Conservation (phyloP, 495 filamentous ascomycete species). For the Neurospora sp. region DNA sequence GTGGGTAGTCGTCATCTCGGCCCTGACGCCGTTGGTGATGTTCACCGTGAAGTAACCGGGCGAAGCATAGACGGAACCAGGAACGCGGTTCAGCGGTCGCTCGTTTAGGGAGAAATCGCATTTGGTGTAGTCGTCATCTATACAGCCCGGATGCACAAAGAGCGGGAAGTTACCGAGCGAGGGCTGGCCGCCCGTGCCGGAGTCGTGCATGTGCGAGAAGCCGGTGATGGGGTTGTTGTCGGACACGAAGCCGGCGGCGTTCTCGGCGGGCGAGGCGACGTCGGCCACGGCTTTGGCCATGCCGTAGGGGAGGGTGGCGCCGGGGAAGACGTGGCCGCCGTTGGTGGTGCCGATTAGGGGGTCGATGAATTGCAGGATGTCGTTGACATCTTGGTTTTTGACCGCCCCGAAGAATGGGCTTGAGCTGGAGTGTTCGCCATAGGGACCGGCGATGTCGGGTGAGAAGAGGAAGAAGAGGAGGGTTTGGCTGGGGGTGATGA, state of each 20-base stretch:
- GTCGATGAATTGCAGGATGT: constrained; percentile 36
- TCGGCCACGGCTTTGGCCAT: constrained; percentile 69
- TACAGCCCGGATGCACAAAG: constrained; percentile 57
- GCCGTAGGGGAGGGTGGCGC: constrained; percentile 56
- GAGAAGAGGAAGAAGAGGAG: constrained; percentile 18
- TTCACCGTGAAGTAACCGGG: constrained; percentile 62
- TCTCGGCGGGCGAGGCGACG: constrained; percentile 41
- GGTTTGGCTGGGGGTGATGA: constrained; percentile 6
- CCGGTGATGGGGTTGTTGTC: constrained; percentile 41
- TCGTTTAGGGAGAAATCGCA: constrained; percentile 48
- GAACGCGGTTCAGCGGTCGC: constrained; percentile 37
- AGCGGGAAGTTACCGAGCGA: constrained; percentile 70
- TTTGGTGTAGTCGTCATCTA: constrained; percentile 47
- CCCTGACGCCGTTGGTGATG: constrained; percentile 49
- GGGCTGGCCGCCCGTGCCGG: constrained; percentile 44
- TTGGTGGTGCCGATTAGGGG: constrained; percentile 53
- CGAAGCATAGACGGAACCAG: constrained; percentile 42
- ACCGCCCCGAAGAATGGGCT: background rate
- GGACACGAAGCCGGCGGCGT: constrained; percentile 57
- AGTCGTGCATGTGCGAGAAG: constrained; percentile 61
- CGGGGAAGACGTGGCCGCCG: constrained; percentile 64
- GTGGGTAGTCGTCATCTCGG: constrained; percentile 62
- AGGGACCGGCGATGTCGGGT: constrained; percentile 7
- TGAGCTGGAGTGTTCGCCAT: background rate
- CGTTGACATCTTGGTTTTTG: constrained; percentile 4